Conservation (phyloP, 1,284 basidiomycete genomes). For the Hemileia vastatrix region DNA sequence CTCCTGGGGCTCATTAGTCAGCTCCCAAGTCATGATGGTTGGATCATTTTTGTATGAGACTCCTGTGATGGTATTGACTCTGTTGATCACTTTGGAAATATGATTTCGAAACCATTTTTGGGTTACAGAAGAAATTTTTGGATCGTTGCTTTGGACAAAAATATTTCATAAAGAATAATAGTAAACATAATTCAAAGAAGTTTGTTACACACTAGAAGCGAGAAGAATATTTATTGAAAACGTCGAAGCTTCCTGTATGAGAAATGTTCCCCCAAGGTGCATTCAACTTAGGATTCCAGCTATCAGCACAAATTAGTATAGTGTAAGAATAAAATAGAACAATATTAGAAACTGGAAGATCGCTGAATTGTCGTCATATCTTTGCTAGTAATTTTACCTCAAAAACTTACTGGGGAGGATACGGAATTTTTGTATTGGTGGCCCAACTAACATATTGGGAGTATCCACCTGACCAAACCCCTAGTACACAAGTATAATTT, state of each 20-base stretch:
- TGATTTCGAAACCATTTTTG: conserved; percentile 24
- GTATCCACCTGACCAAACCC: conserved; percentile 1
- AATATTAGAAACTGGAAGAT: not conserved
- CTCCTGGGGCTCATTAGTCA: conserved; percentile 32
- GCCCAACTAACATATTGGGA: conserved; percentile 30
- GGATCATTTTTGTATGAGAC: conserved; percentile 30
- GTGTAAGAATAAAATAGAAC: conserved; percentile 1
- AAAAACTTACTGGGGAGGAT: conserved; percentile 31
- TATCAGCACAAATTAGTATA: too few species aligned
- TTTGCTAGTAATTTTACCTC: too few species aligned
- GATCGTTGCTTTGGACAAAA: conserved; percentile 22
- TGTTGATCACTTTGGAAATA: conserved; percentile 28
- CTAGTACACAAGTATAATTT: not conserved
- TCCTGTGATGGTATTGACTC: conserved; percentile 31
- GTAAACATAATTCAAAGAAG: too few species aligned
- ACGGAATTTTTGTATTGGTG: conserved; percentile 26
- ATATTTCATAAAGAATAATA: too few species aligned
- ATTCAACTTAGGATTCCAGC: conserved; percentile 24
- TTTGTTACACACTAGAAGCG: conserved; percentile 31
- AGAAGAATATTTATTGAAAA: conserved; percentile 24
- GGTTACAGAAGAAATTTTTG: conserved; percentile 8
- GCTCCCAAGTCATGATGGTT: conserved; percentile 35
- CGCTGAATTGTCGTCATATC: too few species aligned
- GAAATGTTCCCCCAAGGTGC: conserved; percentile 32
- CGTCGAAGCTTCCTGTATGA: conserved; percentile 21